Evolutionary conservation across 768 basidiomycete species (phyloP).

Genomic region (Lactifluus piperatus): DNA sequence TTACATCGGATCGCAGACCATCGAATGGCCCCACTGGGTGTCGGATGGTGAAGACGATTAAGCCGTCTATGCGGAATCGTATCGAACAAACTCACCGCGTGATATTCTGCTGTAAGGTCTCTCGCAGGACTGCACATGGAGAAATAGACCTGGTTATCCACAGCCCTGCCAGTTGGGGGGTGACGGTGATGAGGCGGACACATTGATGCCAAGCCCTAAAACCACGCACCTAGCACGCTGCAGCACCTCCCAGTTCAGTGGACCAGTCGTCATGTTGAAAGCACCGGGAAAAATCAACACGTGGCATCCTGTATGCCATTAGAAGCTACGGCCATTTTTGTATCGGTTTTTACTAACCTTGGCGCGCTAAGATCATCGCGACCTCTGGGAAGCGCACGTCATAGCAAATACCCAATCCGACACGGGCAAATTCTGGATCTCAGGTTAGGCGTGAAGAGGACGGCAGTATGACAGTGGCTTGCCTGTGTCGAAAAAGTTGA

Average conservation of each 20-base stretch:
- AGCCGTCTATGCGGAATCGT: neutral
- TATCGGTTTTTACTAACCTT: conserved; percentile 41
- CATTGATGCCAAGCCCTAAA: neutral
- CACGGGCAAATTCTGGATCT: conserved; percentile 83
- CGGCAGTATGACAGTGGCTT: neutral
- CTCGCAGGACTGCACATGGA: conserved; percentile 95
- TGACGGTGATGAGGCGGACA: neutral
- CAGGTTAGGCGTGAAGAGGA: neutral
- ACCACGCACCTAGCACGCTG: conserved; percentile 63
- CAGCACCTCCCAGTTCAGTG: conserved; percentile 91
- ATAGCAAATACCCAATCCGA: conserved; percentile 95
- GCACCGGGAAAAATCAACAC: conserved; percentile 88
- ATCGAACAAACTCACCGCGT: conserved; percentile 52
- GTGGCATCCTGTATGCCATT: conserved; percentile 54
- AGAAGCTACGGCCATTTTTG: neutral
- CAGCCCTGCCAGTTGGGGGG: conserved; percentile 49
- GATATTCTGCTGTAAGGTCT: conserved; percentile 72
- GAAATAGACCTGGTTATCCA: conserved; percentile 96
- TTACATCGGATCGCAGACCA: conserved; percentile 86
- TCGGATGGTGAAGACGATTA: neutral
- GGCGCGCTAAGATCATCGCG: conserved; percentile 81
- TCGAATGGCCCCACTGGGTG: conserved; percentile 77
- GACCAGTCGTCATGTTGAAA: conserved; percentile 94
- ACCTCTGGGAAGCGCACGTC: conserved; percentile 94
- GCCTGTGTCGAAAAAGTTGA: conserved; percentile 85